Evolutionary conservation across 306 rosid species (phyloP).

Genomic region (Quercus glauca): DNA sequence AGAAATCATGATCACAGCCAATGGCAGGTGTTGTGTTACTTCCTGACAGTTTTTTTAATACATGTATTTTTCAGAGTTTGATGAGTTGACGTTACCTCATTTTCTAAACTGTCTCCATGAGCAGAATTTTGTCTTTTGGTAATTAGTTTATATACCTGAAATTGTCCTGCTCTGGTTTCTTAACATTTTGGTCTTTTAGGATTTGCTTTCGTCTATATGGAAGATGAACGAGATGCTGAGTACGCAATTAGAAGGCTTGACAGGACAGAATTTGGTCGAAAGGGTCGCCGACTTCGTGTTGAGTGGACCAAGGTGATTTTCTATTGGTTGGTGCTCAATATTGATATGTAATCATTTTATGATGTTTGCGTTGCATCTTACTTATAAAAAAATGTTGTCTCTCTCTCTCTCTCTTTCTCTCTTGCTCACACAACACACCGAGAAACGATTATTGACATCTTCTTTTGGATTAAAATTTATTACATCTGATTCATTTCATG

Average conservation of each 20-base stretch:
- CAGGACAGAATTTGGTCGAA: slow-evolving; percentile 84
- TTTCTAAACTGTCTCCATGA: slow-evolving; percentile 13
- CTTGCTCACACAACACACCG: background rate
- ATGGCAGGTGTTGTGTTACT: slow-evolving; percentile 85
- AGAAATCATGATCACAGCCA: slow-evolving; percentile 68
- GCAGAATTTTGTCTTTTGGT: slow-evolving; percentile 3
- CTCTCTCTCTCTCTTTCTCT: no score
- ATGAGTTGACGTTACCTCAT: slow-evolving; percentile 25
- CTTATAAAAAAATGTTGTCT: no score
- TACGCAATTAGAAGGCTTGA: slow-evolving; percentile 86
- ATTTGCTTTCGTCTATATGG: slow-evolving; percentile 85
- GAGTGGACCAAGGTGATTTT: slow-evolving; percentile 77
- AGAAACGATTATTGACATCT: background rate
- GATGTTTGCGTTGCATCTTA: background rate
- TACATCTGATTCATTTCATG: background rate
- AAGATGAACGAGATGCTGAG: slow-evolving; percentile 81
- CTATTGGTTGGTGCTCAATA: background rate
- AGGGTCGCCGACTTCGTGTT: slow-evolving; percentile 74
- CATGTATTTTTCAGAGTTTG: slow-evolving; percentile 25
- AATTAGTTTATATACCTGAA: slow-evolving; percentile 2
- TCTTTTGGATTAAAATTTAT: background rate
- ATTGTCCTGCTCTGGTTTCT: slow-evolving; percentile 20
- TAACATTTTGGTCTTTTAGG: slow-evolving; percentile 44
- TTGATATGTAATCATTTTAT: background rate
- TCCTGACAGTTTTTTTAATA: slow-evolving; percentile 41